These are phyloP conservation scores for Crucihimalaya himalaica DNA, from an alignment of 345 rosid species.

Conservation along the genomic window DNA sequence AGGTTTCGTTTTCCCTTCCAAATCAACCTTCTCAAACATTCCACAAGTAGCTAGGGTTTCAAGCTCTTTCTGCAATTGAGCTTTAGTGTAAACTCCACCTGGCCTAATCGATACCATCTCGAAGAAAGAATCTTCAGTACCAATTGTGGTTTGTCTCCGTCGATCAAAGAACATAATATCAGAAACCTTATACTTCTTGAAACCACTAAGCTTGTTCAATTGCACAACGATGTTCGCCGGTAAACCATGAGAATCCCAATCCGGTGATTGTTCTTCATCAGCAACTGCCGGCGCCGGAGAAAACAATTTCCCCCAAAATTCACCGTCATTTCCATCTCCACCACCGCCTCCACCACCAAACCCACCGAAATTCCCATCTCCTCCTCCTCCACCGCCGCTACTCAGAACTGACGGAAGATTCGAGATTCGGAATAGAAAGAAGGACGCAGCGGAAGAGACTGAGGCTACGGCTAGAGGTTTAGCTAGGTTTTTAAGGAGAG, in stretches of 20 bases:
- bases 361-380: conserved; percentile 51
- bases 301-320: conserved; percentile 61
- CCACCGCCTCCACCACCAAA: conserved; percentile 57
- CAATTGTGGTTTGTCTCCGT: conserved; percentile 59
- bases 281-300: conserved; percentile 65
- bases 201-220: conserved; percentile 79
- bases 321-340: conserved; percentile 45
- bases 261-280: conserved; percentile 66
- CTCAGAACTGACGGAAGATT: conserved; percentile 39
- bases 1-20: conserved; percentile 80
- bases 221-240: conserved; percentile 87
- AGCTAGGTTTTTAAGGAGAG: conserved; percentile 44
- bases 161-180: conserved; percentile 82
- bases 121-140: conserved; percentile 88
- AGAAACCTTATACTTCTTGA: conserved; percentile 80
- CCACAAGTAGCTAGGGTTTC: conserved; percentile 91
- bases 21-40: conserved; percentile 96
- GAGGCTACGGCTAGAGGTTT: conserved; percentile 53
- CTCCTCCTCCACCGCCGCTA: conserved; percentile 43
- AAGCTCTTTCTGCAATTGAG: conserved; percentile 83
- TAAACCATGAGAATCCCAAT: conserved; percentile 89
- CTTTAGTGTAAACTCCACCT: conserved; percentile 80
- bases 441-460: conserved; percentile 50
- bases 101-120: conserved; percentile 94
- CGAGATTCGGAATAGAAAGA: conserved; percentile 52